A percentile compares a stretch with the other conserved stretches of the same genome.
phyloP scores from a whole-genome alignment of 495 filamentous ascomycete species.

The Penicillium malachiteum region DNA sequence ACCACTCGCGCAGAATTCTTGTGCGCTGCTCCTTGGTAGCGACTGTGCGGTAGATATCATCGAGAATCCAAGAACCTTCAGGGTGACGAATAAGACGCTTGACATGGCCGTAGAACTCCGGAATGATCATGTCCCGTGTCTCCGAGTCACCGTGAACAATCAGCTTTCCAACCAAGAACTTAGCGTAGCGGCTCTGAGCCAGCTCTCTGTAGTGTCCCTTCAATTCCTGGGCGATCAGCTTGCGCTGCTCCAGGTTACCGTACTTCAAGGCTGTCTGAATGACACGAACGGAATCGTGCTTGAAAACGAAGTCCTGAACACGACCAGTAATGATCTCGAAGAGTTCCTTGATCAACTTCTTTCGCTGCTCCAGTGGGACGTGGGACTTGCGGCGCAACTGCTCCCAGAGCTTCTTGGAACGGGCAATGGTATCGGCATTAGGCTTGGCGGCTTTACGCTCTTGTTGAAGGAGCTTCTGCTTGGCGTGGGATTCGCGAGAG shows the following conservation, averaged over 20 bases:
- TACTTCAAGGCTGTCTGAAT: conserved; percentile 97
- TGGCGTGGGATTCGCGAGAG: conserved; percentile 84
- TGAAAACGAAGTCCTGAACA: conserved; percentile 94
- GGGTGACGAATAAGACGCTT: conserved; percentile 91
- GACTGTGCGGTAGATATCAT: conserved; percentile 88
- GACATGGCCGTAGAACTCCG: conserved; percentile 92
- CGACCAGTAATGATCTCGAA: conserved; percentile 86
- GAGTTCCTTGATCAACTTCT: conserved; percentile 81
- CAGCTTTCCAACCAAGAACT: conserved; percentile 93
- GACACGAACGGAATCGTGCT: conserved; percentile 93
- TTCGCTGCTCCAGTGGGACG: conserved; percentile 79
- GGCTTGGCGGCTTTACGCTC: conserved; percentile 93
- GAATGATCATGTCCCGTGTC: conserved; percentile 80
- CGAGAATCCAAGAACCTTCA: conserved; percentile 94
- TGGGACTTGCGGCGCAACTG: conserved; percentile 86
- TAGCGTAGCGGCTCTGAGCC: conserved; percentile 92
- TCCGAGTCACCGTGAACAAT: conserved; percentile 84
- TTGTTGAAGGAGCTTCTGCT: conserved; percentile 83
- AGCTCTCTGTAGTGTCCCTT: conserved; percentile 80
- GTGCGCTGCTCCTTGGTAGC: conserved; percentile 82
- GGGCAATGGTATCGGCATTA: conserved; percentile 81
- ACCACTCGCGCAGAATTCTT: conserved; percentile 89
- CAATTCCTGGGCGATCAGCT: conserved; percentile 82
- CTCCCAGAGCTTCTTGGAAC: conserved; percentile 97
- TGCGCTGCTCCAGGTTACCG: conserved; percentile 76